Conservation (phyloP, 768 basidiomycete genomes). For the Boletus patriciae region DNA sequence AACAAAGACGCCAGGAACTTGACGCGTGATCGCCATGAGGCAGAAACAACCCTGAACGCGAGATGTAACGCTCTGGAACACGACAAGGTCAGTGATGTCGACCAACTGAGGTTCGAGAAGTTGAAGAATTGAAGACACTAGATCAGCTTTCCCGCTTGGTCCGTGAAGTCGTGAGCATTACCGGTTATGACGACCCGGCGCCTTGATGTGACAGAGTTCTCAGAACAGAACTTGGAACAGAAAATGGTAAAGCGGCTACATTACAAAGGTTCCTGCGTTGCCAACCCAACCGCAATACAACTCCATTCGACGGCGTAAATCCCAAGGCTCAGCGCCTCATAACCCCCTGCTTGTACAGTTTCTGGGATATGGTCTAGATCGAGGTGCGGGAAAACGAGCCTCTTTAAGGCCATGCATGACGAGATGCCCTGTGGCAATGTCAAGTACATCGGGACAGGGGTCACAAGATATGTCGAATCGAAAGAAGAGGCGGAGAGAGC, state of each 20-base stretch:
- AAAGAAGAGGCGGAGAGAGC: conserved; percentile 14
- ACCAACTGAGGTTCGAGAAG: background rate
- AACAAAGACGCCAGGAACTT: background rate
- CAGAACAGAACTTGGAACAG: background rate
- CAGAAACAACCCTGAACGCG: background rate
- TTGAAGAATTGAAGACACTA: background rate
- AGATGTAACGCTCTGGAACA: background rate
- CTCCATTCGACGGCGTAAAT: conserved; percentile 27
- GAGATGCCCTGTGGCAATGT: conserved; percentile 16
- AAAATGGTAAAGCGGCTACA: background rate
- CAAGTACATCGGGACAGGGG: conserved; percentile 30
- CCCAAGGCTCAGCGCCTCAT: conserved; percentile 34
- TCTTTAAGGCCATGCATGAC: conserved; percentile 26
- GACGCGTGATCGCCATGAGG: background rate
- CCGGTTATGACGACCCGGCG: background rate
- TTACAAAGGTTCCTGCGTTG: background rate
- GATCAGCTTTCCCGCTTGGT: background rate
- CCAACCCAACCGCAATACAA: conserved; percentile 7
- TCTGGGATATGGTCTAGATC: conserved; percentile 40
- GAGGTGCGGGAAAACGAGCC: conserved; percentile 38
- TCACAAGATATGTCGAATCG: conserved; percentile 28
- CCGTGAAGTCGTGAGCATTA: too few species aligned
- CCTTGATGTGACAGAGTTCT: background rate
- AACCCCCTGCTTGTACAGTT: conserved; percentile 28
- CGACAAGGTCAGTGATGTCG: background rate